phyloP scores from a whole-genome alignment of 352 stramenopile genomes.

The Phytophthora europaea region DNA sequence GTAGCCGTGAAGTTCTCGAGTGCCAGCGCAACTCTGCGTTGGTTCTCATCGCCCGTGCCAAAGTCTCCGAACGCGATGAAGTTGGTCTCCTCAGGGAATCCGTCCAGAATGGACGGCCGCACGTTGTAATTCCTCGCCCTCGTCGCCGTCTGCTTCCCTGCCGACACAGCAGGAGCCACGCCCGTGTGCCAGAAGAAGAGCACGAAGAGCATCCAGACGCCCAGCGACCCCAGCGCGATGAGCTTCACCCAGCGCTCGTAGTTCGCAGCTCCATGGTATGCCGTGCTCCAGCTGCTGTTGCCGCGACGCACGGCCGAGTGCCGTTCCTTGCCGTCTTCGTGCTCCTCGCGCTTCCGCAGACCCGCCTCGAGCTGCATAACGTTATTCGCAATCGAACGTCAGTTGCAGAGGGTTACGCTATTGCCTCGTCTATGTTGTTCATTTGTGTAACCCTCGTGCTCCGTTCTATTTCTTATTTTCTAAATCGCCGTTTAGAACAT shows the following conservation, averaged over 20 bases:
- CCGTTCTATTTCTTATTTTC: background rate
- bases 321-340: conserved; percentile 63
- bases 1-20: conserved; percentile 66
- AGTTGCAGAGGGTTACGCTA: background rate
- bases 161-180: conserved; percentile 4
- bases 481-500: conserved; percentile 8
- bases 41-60: conserved; percentile 71
- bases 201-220: conserved; percentile 70
- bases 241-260: conserved; percentile 78
- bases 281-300: conserved; percentile 26
- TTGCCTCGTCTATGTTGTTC: conserved; percentile 8
- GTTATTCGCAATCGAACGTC: background rate
- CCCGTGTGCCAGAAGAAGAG: conserved; percentile 57
- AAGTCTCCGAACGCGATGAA: conserved; percentile 90
- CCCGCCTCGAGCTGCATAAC: conserved; percentile 72
- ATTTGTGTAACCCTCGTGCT: background rate
- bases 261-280: conserved; percentile 29
- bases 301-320: conserved; percentile 47
- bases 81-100: conserved; percentile 69
- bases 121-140: conserved; percentile 26
- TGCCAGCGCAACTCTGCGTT: conserved; percentile 69
- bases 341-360: conserved; percentile 52
- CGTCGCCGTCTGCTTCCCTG: conserved; percentile 21
- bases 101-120: conserved; percentile 42
- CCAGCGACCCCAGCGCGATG: conserved; percentile 60